Evolutionary conservation across 2,329 filamentous ascomycete genomes (phyloP).

Genomic region (Xylaria sp.): DNA sequence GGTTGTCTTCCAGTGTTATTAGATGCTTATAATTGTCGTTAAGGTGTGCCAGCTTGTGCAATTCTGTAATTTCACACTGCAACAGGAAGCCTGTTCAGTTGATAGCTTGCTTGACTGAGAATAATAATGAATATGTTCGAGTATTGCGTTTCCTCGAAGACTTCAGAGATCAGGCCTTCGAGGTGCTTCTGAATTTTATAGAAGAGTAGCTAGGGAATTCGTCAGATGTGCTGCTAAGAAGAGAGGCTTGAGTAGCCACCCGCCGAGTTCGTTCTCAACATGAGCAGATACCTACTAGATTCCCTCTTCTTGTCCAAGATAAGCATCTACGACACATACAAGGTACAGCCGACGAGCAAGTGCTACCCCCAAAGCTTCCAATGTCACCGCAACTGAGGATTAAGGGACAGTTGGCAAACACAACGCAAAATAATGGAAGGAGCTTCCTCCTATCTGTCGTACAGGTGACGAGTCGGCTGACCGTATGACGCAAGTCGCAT

Average conservation of each 20-base stretch:
- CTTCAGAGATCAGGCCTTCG: not conserved
- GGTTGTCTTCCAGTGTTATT: not conserved
- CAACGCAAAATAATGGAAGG: not conserved
- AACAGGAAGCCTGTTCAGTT: not conserved
- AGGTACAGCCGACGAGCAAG: not conserved
- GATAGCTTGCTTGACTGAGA: not conserved
- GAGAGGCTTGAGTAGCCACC: not conserved
- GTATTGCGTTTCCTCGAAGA: not conserved
- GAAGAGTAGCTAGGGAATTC: not conserved
- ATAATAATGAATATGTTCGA: not conserved
- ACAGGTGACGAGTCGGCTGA: not conserved
- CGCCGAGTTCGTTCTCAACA: too few species aligned
- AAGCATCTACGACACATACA: not conserved
- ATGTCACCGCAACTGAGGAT: too few species aligned
- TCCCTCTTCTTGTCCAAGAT: not conserved
- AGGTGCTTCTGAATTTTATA: not conserved
- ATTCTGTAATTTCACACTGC: not conserved
- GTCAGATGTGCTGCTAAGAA: not conserved
- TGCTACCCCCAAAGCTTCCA: not conserved
- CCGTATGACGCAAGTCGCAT: not conserved
- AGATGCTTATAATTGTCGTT: not conserved
- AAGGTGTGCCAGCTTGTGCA: not conserved
- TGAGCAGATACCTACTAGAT: not conserved
- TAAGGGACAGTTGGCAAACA: not conserved
- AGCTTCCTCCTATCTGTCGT: not conserved